Conservation (phyloP, 148 eudicot species). For the Rhododendron williamsianum region DNA sequence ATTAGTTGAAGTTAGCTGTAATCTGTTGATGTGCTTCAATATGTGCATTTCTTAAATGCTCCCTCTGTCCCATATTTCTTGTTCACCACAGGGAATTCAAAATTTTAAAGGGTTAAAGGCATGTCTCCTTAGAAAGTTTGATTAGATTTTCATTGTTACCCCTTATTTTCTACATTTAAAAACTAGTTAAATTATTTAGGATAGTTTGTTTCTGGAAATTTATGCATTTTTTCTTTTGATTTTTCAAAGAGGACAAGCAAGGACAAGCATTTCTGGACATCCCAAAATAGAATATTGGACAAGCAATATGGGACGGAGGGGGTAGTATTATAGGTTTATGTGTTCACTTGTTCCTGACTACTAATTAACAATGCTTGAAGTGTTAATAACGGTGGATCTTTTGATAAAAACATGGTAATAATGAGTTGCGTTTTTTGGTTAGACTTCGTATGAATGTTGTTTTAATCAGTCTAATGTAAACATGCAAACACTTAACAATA, state of each 20-base stretch:
- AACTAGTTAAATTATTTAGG: no score
- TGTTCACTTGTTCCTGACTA: not conserved
- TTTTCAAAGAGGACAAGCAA: not conserved
- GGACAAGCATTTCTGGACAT: not conserved
- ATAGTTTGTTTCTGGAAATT: no score
- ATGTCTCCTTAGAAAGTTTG: not conserved
- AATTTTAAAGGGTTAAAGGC: not conserved
- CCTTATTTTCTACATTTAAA: not conserved
- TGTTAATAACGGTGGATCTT: not conserved
- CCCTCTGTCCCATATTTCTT: not conserved
- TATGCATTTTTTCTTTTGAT: not conserved
- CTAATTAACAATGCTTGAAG: not conserved
- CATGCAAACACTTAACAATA: not conserved
- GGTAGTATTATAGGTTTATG: not conserved
- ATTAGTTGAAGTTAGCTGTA: not conserved
- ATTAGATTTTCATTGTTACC: not conserved
- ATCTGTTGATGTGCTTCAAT: not conserved
- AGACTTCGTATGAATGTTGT: not conserved
- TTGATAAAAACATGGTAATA: not conserved
- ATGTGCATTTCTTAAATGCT: not conserved
- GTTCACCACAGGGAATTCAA: not conserved
- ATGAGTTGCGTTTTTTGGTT: not conserved
- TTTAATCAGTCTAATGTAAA: not conserved
- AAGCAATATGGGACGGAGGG: not conserved
- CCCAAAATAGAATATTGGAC: not conserved